Conservation (phyloP, 257 asterid genomes). For the Ocimum tenuiflorum region DNA sequence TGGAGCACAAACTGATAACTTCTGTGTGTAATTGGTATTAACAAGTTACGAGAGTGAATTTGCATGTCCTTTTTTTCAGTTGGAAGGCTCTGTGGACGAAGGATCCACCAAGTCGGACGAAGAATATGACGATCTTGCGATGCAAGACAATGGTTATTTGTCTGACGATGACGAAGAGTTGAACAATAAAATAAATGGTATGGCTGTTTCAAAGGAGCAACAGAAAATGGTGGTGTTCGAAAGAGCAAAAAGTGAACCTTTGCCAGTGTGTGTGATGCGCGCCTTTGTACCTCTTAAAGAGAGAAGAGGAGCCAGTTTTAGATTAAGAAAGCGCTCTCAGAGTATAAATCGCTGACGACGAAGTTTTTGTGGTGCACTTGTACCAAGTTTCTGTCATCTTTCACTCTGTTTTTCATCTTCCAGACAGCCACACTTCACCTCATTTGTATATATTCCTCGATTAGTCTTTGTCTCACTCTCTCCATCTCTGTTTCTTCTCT, state of each 20-base stretch:
- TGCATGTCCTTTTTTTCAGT: conserved; percentile 26
- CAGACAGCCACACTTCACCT: neutral
- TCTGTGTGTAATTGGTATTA: too few species aligned
- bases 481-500: too few species aligned
- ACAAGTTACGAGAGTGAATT: too few species aligned
- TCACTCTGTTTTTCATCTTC: neutral
- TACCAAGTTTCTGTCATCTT: neutral
- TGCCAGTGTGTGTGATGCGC: conserved; percentile 26
- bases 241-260: conserved; percentile 35
- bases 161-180: conserved; percentile 43
- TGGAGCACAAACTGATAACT: neutral
- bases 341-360: conserved; percentile 29
- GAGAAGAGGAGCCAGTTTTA: conserved; percentile 23
- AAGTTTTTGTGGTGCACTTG: neutral
- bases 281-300: conserved; percentile 22
- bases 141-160: conserved; percentile 36
- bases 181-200: conserved; percentile 15
- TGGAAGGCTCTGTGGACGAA: conserved; percentile 93
- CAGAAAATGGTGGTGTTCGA: conserved; percentile 30
- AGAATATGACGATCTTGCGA: conserved; percentile 86
- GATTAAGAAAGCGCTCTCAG: conserved; percentile 44
- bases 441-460: too few species aligned
- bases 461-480: too few species aligned
- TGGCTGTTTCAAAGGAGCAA: conserved; percentile 9
- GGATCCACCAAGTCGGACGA: conserved; percentile 76